Evolutionary conservation across 352 stramenopile genomes (phyloP).

Genomic region (Globisporangium viniferum): DNA sequence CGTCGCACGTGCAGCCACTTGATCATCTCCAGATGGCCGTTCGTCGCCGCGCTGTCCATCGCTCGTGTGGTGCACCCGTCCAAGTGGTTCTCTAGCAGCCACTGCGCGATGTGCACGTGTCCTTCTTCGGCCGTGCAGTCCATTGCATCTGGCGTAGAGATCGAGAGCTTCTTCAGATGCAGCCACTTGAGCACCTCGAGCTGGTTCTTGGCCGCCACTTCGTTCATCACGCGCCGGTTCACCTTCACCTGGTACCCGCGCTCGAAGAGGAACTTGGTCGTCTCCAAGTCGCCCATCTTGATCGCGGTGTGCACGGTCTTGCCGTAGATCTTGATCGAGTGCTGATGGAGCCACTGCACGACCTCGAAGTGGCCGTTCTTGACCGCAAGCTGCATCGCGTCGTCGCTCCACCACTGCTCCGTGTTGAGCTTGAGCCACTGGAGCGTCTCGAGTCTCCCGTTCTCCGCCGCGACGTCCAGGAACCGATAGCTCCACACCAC

Average conservation of each 20-base stretch:
- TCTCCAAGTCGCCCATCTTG: conserved; percentile 13
- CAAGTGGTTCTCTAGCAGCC: conserved; percentile 16
- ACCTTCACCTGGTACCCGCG: conserved; percentile 17
- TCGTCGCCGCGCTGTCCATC: conserved; percentile 15
- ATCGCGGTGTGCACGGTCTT: conserved; percentile 14
- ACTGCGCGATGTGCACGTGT: conserved; percentile 12
- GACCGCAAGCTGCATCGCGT: conserved; percentile 15
- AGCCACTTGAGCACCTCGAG: conserved; percentile 17
- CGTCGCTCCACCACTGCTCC: conserved; percentile 16
- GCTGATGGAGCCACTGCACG: conserved; percentile 16
- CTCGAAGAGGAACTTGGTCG: conserved; percentile 11
- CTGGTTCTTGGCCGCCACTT: conserved; percentile 11
- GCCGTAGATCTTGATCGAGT: conserved; percentile 18
- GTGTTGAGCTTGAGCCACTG: conserved; percentile 12
- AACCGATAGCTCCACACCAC: conserved; percentile 16
- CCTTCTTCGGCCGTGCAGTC: conserved; percentile 12
- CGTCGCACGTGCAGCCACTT: conserved; percentile 9
- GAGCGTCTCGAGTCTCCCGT: conserved; percentile 9
- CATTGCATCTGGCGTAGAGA: conserved; percentile 12
- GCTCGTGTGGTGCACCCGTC: conserved; percentile 14
- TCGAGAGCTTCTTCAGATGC: conserved; percentile 7
- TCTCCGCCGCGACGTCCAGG: conserved; percentile 3
- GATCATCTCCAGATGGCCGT: conserved; percentile 17
- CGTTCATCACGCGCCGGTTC: conserved; percentile 16
- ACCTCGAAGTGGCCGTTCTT: conserved; percentile 12